Percentiles rank a stretch among this genome's conserved stretches.
phyloP scores from a whole-genome alignment of 805 yeast genomes.

The Candida morakotiae region DNA sequence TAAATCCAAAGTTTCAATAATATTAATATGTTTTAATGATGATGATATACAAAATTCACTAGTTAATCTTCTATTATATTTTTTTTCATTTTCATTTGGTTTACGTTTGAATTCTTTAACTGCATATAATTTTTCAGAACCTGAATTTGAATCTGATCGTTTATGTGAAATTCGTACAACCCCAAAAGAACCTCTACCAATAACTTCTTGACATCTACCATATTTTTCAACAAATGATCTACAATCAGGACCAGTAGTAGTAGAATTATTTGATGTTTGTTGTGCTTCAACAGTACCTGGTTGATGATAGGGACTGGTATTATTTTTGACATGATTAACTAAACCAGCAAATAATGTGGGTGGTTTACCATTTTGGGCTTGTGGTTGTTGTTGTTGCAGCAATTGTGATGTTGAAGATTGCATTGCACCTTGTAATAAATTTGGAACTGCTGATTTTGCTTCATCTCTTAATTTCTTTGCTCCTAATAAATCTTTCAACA shows the following conservation, averaged over 20 bases:
- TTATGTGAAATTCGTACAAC: slow-evolving; percentile 87
- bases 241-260: slow-evolving; percentile 27
- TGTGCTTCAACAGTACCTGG: slow-evolving; percentile 1
- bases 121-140: slow-evolving; percentile 56
- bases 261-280: slow-evolving; percentile 6
- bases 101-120: slow-evolving; percentile 79
- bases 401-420: slow-evolving; percentile 8
- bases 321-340: slow-evolving; percentile 50
- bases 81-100: slow-evolving; percentile 58
- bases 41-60: slow-evolving; percentile 82
- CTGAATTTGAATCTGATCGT: slow-evolving; percentile 24
- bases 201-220: slow-evolving; percentile 91
- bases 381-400: slow-evolving; percentile 8
- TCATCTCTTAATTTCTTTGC: slow-evolving; percentile 67
- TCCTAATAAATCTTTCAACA: slow-evolving; percentile 74
- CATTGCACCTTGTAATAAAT: slow-evolving; percentile 28
- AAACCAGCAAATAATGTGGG: slow-evolving; percentile 71
- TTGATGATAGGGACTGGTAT: slow-evolving; percentile 16
- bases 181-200: slow-evolving; percentile 94
- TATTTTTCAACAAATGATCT: slow-evolving; percentile 79
- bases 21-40: slow-evolving; percentile 71
- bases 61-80: slow-evolving; percentile 69
- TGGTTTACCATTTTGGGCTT: slow-evolving; percentile 34
- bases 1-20: slow-evolving; percentile 71
- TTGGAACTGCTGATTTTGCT: slow-evolving; percentile 73